Percentiles rank a stretch among this genome's conserved stretches.
phyloP scores from a whole-genome alignment of 2,329 filamentous ascomycete genomes.

The Beauveria sp. region DNA sequence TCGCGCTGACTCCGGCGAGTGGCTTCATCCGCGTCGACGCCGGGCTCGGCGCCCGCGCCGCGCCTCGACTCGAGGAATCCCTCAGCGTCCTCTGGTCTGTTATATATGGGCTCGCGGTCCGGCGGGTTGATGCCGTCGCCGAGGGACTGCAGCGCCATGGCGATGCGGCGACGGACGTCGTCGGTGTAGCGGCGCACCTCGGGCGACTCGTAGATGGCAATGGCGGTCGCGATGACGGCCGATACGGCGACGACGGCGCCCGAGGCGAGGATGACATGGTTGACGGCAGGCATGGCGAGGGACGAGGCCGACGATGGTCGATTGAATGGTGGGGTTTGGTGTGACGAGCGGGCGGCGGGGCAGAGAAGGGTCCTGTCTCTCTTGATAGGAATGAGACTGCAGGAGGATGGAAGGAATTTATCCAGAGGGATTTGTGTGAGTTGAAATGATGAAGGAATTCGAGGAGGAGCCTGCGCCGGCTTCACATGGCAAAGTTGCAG shows the following conservation, averaged over 20 bases:
- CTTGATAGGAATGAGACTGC: not conserved
- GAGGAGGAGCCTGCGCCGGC: not conserved
- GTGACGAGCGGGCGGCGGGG: slow-evolving; percentile 1
- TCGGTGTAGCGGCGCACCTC: slow-evolving; percentile 55
- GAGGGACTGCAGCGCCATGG: slow-evolving; percentile 50
- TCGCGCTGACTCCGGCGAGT: slow-evolving; percentile 53
- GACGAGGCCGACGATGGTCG: not conserved
- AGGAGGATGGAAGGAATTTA: not conserved
- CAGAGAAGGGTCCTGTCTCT: not conserved
- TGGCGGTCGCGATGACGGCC: slow-evolving; percentile 48
- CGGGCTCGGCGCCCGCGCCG: slow-evolving; percentile 31
- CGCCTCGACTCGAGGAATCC: slow-evolving; percentile 51
- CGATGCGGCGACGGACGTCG: slow-evolving; percentile 53
- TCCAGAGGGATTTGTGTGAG: not conserved
- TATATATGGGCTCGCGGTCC: slow-evolving; percentile 48
- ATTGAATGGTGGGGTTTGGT: not conserved
- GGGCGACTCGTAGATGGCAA: slow-evolving; percentile 56
- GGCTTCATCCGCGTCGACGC: slow-evolving; percentile 56
- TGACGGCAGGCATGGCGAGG: slow-evolving; percentile 44
- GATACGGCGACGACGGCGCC: slow-evolving; percentile 51
- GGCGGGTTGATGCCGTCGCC: slow-evolving; percentile 48
- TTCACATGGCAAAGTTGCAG: slow-evolving; percentile 3
- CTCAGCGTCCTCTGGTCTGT: slow-evolving; percentile 58
- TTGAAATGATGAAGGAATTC: not conserved
- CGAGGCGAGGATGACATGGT: slow-evolving; percentile 46